Conservation (phyloP, 768 basidiomycete species). For the Omphalotus guepiniiformis region DNA sequence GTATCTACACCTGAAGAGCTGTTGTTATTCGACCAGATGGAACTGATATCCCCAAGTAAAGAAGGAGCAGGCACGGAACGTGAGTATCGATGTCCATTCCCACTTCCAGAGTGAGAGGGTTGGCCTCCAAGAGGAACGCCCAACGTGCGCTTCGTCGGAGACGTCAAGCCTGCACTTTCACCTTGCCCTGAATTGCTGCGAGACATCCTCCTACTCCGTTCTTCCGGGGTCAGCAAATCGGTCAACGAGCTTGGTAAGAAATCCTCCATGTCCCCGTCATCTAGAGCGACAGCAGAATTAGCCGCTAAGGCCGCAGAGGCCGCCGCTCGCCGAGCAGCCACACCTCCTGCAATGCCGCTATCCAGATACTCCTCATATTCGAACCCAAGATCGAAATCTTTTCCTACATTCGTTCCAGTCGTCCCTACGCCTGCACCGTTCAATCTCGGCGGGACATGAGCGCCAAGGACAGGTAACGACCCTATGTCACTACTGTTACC, state of each 20-base stretch:
- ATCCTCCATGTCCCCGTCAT: conserved; percentile 75
- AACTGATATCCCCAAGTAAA: conserved; percentile 68
- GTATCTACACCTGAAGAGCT: conserved; percentile 13
- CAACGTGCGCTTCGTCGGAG: conserved; percentile 15
- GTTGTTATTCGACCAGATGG: conserved; percentile 61
- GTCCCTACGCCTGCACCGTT: not conserved
- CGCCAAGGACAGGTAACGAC: not conserved
- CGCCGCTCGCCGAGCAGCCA: conserved; percentile 8
- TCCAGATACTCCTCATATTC: conserved; percentile 37
- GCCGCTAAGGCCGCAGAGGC: not conserved
- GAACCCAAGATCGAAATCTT: conserved; percentile 32
- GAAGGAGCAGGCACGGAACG: conserved; percentile 79
- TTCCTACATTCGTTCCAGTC: conserved; percentile 2
- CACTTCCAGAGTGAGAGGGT: conserved; percentile 11
- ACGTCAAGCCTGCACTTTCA: conserved; percentile 8
- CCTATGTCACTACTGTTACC: conserved; percentile 6
- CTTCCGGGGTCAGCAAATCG: conserved; percentile 86
- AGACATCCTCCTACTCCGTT: conserved; percentile 78
- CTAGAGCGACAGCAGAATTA: conserved; percentile 10
- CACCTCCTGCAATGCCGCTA: conserved; percentile 13
- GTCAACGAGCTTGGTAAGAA: conserved; percentile 86
- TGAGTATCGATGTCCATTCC: conserved; percentile 66
- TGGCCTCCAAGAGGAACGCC: conserved; percentile 18
- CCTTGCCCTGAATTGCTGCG: conserved; percentile 49
- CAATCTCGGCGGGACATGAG: not conserved